Evolutionary conservation across 116 monocot species (phyloP), one percentile per base, ranked within the genome.

Genomic region (Zostera marina): DNA sequence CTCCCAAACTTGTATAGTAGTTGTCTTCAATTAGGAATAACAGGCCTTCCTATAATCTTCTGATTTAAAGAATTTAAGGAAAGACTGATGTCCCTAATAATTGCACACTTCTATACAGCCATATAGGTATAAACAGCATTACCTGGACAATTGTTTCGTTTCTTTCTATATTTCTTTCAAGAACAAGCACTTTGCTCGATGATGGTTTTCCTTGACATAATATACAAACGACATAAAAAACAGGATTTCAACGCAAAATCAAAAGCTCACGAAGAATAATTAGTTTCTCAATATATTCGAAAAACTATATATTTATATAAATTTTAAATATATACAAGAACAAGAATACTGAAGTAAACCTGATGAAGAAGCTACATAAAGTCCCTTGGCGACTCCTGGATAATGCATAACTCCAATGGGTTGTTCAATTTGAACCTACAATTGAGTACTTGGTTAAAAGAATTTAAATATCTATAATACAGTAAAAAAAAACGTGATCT

Each of bases 351-450:
- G 47, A 20, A 61, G n/a, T 10, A 25, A 68, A 87, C 93, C 93
- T 75, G 77, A 77, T 59, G 78, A 67, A 62, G 76, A 85, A 53
- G 94, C 85, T 38, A 73, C 77, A 72, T 85, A 85, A 60, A 96
- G 94, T 42, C 94, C 94, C 22, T 69, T 79, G 24, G 89, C 85
- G 8, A 96, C 84, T 1, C 80, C 94, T 41, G 85, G 82, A 76
- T 96, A 96, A 62, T 76, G 69, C 64, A 85, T 71, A 47, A 82
- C 48, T 23, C 88, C 89, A 52, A 96, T 96, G 16, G 94, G 88
- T 42, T 88, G 85, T 8, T 70, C 61, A 41, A 96, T 68, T 48
- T 72, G 24, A 71, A 82, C 63, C 94, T 92, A 64, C 44, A 68
- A 26, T 19, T 43, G 7, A 66, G 5, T 9, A 16, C 3, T 17